These are phyloP conservation scores for Jaenimonas drosophilae DNA, from an alignment of 208 protist genomes.

Conservation along the genomic window DNA sequence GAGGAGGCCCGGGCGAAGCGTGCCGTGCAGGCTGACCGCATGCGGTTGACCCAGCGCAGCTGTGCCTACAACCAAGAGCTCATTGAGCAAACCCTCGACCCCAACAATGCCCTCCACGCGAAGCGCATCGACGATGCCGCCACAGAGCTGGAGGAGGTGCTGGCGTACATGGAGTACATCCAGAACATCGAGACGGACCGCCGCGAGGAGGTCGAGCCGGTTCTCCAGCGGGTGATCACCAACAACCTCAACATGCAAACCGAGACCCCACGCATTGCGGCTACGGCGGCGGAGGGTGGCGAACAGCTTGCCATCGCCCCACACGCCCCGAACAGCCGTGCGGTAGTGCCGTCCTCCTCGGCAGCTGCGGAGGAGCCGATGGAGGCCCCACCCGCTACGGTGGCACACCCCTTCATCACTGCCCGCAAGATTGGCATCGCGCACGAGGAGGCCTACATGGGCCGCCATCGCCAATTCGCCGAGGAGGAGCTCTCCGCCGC, in stretches of 20 bases:
- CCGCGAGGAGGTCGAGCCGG: constrained; percentile 54
- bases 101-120: constrained; percentile 23
- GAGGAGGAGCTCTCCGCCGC: constrained; percentile 39
- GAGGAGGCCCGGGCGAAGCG: constrained; percentile 73
- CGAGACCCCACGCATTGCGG: background rate
- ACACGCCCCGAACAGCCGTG: background rate
- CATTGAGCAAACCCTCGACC: constrained; percentile 47
- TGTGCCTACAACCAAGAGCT: constrained; percentile 30
- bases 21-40: constrained; percentile 51
- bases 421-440: constrained; percentile 43
- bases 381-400: constrained; percentile 12
- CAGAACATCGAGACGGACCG: constrained; percentile 46
- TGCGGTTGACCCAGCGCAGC: constrained; percentile 40
- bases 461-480: constrained; percentile 36
- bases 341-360: background rate
- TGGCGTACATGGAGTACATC: constrained; percentile 55
- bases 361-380: background rate
- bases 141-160: constrained; percentile 49
- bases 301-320: background rate
- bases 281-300: constrained; percentile 1
- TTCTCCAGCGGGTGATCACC: constrained; percentile 42
- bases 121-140: constrained; percentile 25
- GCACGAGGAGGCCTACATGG: constrained; percentile 49
- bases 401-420: constrained; percentile 52
- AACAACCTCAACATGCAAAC: constrained; percentile 17